Evolutionary conservation across 2,329 filamentous ascomycete species (phyloP).

Genomic region (Trichoderma koningiopsis): DNA sequence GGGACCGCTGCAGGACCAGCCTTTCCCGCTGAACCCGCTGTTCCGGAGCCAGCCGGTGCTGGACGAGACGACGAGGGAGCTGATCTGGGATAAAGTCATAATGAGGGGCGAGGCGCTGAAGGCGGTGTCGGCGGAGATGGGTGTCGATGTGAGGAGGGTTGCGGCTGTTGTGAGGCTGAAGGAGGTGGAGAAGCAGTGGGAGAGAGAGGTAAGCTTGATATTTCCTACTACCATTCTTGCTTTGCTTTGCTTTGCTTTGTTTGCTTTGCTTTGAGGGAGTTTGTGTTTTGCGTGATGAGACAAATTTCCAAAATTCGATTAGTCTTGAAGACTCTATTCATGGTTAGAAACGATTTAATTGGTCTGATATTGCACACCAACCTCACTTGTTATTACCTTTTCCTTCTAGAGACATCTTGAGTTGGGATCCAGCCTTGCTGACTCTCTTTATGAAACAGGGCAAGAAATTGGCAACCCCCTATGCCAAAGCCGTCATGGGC

Average conservation of each 20-base stretch:
- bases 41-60: conserved; percentile 75
- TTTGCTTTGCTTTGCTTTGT: not conserved
- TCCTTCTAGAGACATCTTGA: not conserved
- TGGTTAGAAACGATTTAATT: conserved; percentile 71
- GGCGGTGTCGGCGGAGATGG: conserved; percentile 73
- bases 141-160: conserved; percentile 80
- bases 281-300: conserved; percentile 53
- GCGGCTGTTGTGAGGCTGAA: conserved; percentile 84
- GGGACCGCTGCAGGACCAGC: conserved; percentile 46
- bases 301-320: conserved; percentile 81
- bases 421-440: conserved; percentile 27
- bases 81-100: conserved; percentile 72
- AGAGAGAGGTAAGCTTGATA: conserved; percentile 66
- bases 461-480: conserved; percentile 74
- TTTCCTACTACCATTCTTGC: not conserved
- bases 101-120: conserved; percentile 69
- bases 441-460: conserved; percentile 55
- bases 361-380: conserved; percentile 31
- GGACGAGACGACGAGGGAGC: conserved; percentile 69
- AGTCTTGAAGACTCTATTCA: conserved; percentile 94
- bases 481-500: conserved; percentile 70
- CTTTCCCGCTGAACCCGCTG: conserved; percentile 72
- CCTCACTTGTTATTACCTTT: not conserved
- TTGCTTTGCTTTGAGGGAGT: not conserved
- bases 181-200: conserved; percentile 80